phyloP scores from a whole-genome alignment of 2,329 filamentous ascomycete genomes.

The Aspergillus terreus region DNA sequence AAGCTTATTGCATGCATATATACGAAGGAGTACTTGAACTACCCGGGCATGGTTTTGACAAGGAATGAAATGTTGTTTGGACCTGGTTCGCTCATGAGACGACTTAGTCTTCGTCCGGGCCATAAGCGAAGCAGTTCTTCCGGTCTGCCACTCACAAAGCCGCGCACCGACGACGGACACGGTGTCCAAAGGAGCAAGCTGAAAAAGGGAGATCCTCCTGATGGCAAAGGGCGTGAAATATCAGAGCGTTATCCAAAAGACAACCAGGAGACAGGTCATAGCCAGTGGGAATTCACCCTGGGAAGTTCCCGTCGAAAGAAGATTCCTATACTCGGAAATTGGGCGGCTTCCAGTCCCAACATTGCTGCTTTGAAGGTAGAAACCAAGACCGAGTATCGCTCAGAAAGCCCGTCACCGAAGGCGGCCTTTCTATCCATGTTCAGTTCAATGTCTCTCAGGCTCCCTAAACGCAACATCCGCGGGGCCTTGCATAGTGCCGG shows the following conservation, averaged over 20 bases:
- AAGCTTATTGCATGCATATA: constrained; percentile 72
- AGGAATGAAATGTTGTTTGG: constrained; percentile 68
- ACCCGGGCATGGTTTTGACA: constrained; percentile 71
- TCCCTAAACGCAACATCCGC: constrained; percentile 11
- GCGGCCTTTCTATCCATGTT: constrained; percentile 15
- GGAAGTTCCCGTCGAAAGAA: too few species aligned
- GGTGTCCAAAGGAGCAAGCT: background rate
- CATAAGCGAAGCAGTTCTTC: constrained; percentile 65
- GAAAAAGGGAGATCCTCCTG: background rate
- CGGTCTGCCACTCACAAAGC: constrained; percentile 11
- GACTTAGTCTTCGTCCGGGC: constrained; percentile 74
- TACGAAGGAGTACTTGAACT: constrained; percentile 76
- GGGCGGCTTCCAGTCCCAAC: background rate
- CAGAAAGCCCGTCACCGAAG: constrained; percentile 8
- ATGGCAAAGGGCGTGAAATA: background rate
- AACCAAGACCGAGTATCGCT: constrained; percentile 2
- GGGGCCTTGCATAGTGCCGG: constrained; percentile 13
- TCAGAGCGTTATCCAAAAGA: too few species aligned
- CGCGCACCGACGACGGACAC: background rate
- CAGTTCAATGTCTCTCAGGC: constrained; percentile 17
- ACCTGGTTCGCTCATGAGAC: constrained; percentile 78
- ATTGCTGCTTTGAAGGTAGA: background rate
- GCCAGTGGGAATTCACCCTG: too few species aligned
- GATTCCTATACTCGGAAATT: background rate
- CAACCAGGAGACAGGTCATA: too few species aligned